Evolutionary conservation across 2,329 filamentous ascomycete species (phyloP).

Genomic region (Sphaerulina vaccinii): DNA sequence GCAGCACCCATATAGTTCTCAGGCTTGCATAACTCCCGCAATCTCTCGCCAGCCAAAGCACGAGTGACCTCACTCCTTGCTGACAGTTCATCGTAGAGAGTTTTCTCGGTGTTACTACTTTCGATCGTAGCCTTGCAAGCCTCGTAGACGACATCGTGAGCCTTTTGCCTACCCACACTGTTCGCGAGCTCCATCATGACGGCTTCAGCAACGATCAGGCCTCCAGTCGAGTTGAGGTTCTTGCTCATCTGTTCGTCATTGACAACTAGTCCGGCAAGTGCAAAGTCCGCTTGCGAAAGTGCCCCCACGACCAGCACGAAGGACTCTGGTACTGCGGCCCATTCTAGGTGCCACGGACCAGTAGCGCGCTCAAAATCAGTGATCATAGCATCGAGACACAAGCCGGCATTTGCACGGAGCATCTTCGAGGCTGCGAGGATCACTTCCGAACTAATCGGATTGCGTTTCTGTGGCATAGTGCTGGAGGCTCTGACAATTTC

Average conservation of each 20-base stretch:
- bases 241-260: constrained; percentile 30
- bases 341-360: constrained; percentile 37
- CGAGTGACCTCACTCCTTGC: constrained; percentile 21
- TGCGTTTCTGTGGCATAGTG: constrained; percentile 55
- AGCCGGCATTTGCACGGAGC: constrained; percentile 28
- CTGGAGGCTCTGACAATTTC: constrained; percentile 47
- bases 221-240: constrained; percentile 37
- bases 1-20: constrained; percentile 30
- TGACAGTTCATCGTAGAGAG: constrained; percentile 20
- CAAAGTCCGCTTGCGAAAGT: constrained; percentile 30
- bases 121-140: constrained; percentile 34
- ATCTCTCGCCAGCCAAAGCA: constrained; percentile 16
- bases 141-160: constrained; percentile 41
- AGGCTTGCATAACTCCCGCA: constrained; percentile 31
- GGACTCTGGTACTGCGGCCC: constrained; percentile 35
- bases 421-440: constrained; percentile 32
- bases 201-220: constrained; percentile 40
- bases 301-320: constrained; percentile 30
- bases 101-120: constrained; percentile 10
- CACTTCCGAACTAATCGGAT: constrained; percentile 35
- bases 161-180: constrained; percentile 36
- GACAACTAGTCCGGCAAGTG: constrained; percentile 32
- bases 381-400: constrained; percentile 33
- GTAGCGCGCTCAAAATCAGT: constrained; percentile 36
- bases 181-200: constrained; percentile 42